Evolutionary conservation across 805 yeast species (phyloP).

Genomic region (Myxozyma kluyveri): DNA sequence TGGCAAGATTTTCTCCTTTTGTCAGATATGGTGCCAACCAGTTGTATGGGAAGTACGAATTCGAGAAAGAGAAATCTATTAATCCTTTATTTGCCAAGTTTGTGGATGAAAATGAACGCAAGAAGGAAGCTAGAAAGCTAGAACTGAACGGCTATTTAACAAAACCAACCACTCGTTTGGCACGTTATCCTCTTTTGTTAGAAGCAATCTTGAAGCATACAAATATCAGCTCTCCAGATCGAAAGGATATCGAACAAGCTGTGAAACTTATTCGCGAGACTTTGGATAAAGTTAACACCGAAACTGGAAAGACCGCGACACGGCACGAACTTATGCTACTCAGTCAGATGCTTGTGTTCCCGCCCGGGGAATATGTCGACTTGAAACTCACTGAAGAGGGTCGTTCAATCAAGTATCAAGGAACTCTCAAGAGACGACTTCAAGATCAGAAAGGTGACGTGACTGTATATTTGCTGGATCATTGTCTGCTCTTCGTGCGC

Average conservation of each 20-base stretch:
- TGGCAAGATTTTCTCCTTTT: constrained; percentile 87
- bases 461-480: constrained; percentile 83
- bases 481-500: constrained; percentile 79
- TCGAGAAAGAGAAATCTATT: constrained; percentile 87
- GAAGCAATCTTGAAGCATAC: constrained; percentile 82
- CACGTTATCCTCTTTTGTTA: constrained; percentile 82
- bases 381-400: constrained; percentile 79
- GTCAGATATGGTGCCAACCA: constrained; percentile 91
- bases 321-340: constrained; percentile 83
- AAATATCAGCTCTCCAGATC: constrained; percentile 69
- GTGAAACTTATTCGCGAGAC: constrained; percentile 71
- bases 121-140: constrained; percentile 80
- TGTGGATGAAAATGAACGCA: constrained; percentile 82
- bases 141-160: constrained; percentile 91
- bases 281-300: constrained; percentile 74
- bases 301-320: constrained; percentile 91
- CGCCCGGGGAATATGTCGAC: constrained; percentile 81
- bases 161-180: constrained; percentile 94
- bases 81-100: constrained; percentile 91
- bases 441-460: constrained; percentile 66
- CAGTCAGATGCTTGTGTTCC: constrained; percentile 76
- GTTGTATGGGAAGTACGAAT: constrained; percentile 91
- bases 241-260: constrained; percentile 65
- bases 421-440: constrained; percentile 68
- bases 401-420: constrained; percentile 75